These are phyloP conservation scores for Microdochium paspali DNA, from an alignment of 2,329 filamentous ascomycete species.

Conservation along the genomic window DNA sequence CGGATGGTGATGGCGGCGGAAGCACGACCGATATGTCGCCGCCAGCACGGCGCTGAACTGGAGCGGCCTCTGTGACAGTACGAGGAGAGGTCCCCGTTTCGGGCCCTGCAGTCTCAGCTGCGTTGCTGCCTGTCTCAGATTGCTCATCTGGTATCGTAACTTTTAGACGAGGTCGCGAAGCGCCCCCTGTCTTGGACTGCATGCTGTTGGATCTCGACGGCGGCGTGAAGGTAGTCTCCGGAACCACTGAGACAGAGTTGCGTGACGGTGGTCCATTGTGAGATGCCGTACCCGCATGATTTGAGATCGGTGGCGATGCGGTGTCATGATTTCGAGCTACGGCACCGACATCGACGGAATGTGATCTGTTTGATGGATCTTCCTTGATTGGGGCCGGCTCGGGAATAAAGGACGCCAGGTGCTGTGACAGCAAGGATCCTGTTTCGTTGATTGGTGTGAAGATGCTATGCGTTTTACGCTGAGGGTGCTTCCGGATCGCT, in stretches of 20 bases:
- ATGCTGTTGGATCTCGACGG: slow-evolving; percentile 73
- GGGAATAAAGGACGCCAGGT: slow-evolving; percentile 60
- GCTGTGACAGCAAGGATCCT: slow-evolving; percentile 77
- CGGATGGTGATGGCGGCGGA: slow-evolving; percentile 86
- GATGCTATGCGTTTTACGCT: slow-evolving; percentile 81
- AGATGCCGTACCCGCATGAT: slow-evolving; percentile 38
- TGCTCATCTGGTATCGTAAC: slow-evolving; percentile 92
- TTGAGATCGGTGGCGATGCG: slow-evolving; percentile 41
- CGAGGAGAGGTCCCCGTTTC: slow-evolving; percentile 50
- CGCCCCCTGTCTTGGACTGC: slow-evolving; percentile 42
- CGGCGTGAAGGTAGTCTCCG: slow-evolving; percentile 57
- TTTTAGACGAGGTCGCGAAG: slow-evolving; percentile 73
- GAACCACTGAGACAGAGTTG: slow-evolving; percentile 50
- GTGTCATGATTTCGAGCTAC: slow-evolving; percentile 41
- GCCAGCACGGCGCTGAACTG: slow-evolving; percentile 38
- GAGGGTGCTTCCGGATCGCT: slow-evolving; percentile 54
- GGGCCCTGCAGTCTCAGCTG: slow-evolving; percentile 57
- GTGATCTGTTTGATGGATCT: slow-evolving; percentile 39
- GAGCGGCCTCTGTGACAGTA: slow-evolving; percentile 35
- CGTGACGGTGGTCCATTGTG: slow-evolving; percentile 28
- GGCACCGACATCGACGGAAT: slow-evolving; percentile 54
- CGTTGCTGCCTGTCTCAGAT: slow-evolving; percentile 66
- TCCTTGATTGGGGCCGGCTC: slow-evolving; percentile 33
- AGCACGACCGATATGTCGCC: slow-evolving; percentile 51
- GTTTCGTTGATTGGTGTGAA: slow-evolving; percentile 96